Percentiles rank a stretch among this genome's conserved stretches.
Evolutionary conservation across 2,329 filamentous ascomycete species (phyloP).

Genomic region (Lasiodiplodia citricola): DNA sequence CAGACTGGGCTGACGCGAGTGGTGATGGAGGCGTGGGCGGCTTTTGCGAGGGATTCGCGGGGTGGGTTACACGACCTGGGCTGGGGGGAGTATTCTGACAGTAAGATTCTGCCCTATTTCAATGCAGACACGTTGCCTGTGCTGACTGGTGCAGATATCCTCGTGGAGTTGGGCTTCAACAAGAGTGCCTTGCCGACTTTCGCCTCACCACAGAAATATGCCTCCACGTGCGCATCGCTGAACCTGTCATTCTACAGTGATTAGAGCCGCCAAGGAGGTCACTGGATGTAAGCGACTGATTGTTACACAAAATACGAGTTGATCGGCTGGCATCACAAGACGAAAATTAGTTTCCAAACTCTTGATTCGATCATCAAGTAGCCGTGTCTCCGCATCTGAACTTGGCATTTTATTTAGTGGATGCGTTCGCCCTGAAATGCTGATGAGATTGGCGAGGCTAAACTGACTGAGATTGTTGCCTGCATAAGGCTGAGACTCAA

Average conservation of each 20-base stretch:
- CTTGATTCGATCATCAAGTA: too few species aligned
- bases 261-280: background rate
- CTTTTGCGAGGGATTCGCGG: constrained; percentile 42
- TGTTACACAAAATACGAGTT: too few species aligned
- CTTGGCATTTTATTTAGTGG: too few species aligned
- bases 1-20: constrained; percentile 40
- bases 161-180: background rate
- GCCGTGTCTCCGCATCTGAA: too few species aligned
- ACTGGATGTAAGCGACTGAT: too few species aligned
- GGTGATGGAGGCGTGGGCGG: constrained; percentile 42
- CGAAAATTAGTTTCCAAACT: too few species aligned
- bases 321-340: too few species aligned
- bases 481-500: too few species aligned
- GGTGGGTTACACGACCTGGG: constrained; percentile 37
- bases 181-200: background rate
- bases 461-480: too few species aligned
- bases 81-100: constrained; percentile 37
- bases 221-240: background rate
- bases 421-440: too few species aligned
- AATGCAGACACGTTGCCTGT: too few species aligned
- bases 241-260: background rate
- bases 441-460: too few species aligned
- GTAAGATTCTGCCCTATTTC: constrained; percentile 23
- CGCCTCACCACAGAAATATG: background rate
- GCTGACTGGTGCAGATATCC: background rate